Base-by-base conservation (phyloP, 345 rosid genomes). In the Theobroma cacao region DNA sequence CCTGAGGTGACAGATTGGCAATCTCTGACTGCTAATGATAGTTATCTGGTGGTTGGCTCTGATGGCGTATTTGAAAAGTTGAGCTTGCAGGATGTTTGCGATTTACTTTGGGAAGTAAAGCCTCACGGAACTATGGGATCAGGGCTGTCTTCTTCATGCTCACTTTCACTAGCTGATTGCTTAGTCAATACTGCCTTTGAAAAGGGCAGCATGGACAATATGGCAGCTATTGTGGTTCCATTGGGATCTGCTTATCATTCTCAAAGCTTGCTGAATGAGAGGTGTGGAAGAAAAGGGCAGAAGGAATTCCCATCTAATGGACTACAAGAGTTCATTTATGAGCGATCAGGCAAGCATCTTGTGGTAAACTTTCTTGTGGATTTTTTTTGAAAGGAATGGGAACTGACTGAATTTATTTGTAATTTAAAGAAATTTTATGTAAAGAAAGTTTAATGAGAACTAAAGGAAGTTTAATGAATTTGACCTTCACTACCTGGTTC, bases 1-100 rank as follows among this genome's bases (percentile, higher is more conserved):
- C 98, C 98, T 1, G 98, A 95, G 88, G 91, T 95, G 81, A 86
- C 85, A 74, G 94, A 91, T 79, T 95, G 98, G 97, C 91, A 85
- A 75, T 86, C 89, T 81, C 80, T 95, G 41, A 71, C 86, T 75
- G 80, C 83, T 63, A 95, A 91, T 77, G 95, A 95, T 85, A 92
- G 92, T 77, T 95, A 90, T 84, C 83, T 95, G 83, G 94, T 95
- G 71, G 97, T 87, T 82, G 97, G 97, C 79, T 88, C 98, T n/a
- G 98, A 95, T 90, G 98, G 98, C 62, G 78, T 95, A 80, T 93
- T 95, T 84, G 98, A 93, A 84, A 91, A 88, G 80, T 74, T 91
- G 86, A 85, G 89, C 80, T 80, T 88, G 80, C 94, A 92, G 78
- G 94, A 92, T 40, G 97, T 90, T 60, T 93, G 98, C 74, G 95